Evolutionary conservation across 768 basidiomycete genomes (phyloP), one percentile per base, ranked within the genome.

Genomic region (Suillus subalutaceus): DNA sequence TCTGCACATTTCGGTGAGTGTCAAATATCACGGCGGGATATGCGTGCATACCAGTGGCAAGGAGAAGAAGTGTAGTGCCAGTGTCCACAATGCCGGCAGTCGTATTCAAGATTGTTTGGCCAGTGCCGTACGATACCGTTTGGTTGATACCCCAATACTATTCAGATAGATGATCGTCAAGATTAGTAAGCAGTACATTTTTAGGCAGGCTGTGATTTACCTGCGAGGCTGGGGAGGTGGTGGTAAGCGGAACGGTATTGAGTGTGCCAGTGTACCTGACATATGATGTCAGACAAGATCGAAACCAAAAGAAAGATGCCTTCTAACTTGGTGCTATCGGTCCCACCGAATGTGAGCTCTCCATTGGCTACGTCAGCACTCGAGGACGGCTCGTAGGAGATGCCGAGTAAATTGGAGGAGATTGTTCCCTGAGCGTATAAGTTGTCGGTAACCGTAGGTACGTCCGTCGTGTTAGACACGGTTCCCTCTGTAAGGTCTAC

Each of bases 371-470:
- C 70, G 9, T 70, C 65, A 3, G 69, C 50, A 10, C 68, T 58
- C 1, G 81, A 82, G 9, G 83, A 81, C 18, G 85, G 85, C 61
- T 76, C 72, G 70, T 81, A 86, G 56, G 79, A 85, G 70, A 86
- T 82, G 15, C 82, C 84, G 63, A 87, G 79, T 8, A 78, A 77
- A 67, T 85, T 78, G 32, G 74, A 71, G n/a, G 77, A 63, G 66
- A 87, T 85, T 6, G 78, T 78, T 20, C 82, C 82, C 70, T 85
- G 79, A 38, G 73, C 52, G 73, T 79, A 83, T 23, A 86, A 78
- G 71, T 83, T 87, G 73, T 86, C 82, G 32, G 82, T 85, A 18
- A 87, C 82, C n/a, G 85, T 86, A 5, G 84, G 82, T 40, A 84
- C 79, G 20, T 70, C 72, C 12, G 71, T 30, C 9, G 72, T 75